Evolutionary conservation across 2,329 filamentous ascomycete species (phyloP).

Genomic region (Parastagonospora nodorum): DNA sequence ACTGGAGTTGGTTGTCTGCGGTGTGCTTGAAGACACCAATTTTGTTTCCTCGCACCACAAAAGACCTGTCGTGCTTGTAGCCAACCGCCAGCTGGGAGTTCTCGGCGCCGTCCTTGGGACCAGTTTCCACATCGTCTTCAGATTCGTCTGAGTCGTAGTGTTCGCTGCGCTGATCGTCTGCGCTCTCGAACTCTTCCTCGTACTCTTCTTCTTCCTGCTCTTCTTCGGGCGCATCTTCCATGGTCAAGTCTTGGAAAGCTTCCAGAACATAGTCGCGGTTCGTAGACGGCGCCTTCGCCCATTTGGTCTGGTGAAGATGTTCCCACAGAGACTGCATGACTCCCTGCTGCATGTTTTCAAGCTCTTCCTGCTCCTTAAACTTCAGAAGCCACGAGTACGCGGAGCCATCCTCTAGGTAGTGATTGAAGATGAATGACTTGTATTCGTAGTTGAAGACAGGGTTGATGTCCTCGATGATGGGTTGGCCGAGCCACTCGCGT

Average conservation of each 20-base stretch:
- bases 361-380: constrained; percentile 80
- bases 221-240: constrained; percentile 75
- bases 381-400: constrained; percentile 95
- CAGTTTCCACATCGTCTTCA: constrained; percentile 72
- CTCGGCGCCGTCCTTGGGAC: constrained; percentile 76
- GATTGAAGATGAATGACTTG: constrained; percentile 99
- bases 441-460: constrained; percentile 99
- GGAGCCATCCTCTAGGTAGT: constrained; percentile 84
- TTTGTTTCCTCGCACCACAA: constrained; percentile 95
- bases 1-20: constrained; percentile 87
- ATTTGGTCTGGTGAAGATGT: constrained; percentile 90
- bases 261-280: constrained; percentile 95
- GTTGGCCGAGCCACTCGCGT: constrained; percentile 84
- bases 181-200: constrained; percentile 65
- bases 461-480: constrained; percentile 88
- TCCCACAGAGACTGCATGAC: constrained; percentile 97
- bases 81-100: constrained; percentile 96
- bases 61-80: constrained; percentile 95
- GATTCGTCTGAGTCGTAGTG: constrained; percentile 79
- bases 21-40: constrained; percentile 99
- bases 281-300: constrained; percentile 88
- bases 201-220: constrained; percentile 62
- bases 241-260: constrained; percentile 90
- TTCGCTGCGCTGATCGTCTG: constrained; percentile 72
- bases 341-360: constrained; percentile 90